A percentile compares a stretch with the other conserved stretches of the same genome.
Conservation (phyloP, 2,329 filamentous ascomycete species). For the Colletotrichum gloeosporioides region DNA sequence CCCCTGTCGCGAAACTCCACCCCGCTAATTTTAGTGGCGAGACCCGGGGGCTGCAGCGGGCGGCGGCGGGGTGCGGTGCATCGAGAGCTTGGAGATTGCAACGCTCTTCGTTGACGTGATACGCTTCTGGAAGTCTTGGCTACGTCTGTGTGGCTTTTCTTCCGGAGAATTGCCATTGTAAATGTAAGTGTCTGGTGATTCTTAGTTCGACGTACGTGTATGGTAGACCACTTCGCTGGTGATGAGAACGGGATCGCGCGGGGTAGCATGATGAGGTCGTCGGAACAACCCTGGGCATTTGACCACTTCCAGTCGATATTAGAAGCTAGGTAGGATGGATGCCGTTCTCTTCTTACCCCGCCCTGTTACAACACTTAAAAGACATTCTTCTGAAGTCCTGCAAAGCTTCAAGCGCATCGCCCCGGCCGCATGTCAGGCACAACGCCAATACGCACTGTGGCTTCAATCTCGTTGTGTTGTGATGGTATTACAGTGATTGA, state of each 20-base stretch:
- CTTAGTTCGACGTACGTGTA: background rate
- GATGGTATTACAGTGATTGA: constrained; percentile 18
- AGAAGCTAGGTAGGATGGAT: background rate
- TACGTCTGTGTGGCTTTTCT: background rate
- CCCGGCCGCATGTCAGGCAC: background rate
- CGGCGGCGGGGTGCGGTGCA: background rate
- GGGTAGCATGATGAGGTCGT: background rate
- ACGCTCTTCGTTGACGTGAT: background rate
- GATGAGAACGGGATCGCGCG: background rate
- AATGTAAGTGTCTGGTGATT: background rate
- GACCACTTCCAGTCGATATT: background rate
- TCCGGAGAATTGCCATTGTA: background rate
- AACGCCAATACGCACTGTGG: background rate
- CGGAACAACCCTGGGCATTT: too few relatives aligned
- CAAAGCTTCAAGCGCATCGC: background rate
- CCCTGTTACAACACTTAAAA: background rate
- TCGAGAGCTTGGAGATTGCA: background rate
- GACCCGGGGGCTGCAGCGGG: background rate
- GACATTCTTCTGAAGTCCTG: background rate
- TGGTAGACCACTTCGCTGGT: background rate
- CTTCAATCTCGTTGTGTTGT: background rate
- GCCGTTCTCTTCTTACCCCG: background rate
- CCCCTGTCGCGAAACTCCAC: background rate
- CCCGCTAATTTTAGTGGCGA: background rate
- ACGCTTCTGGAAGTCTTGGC: background rate